A percentile compares a stretch with the other conserved stretches of the same genome.
Evolutionary conservation across 768 basidiomycete genomes (phyloP).

Genomic region (Hygrocybe coccinea): DNA sequence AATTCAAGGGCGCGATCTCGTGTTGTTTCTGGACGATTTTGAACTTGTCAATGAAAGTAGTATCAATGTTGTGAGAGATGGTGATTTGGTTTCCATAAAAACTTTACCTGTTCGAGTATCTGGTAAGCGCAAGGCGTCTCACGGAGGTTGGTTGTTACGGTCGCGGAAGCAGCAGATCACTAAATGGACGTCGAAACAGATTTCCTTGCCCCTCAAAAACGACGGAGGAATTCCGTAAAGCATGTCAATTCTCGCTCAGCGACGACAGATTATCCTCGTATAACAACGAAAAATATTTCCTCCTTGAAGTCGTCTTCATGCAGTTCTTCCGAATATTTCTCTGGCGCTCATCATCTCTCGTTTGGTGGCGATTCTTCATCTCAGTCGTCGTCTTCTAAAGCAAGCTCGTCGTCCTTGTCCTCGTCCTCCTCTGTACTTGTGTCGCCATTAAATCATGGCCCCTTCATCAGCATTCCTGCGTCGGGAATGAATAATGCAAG

Average conservation of each 20-base stretch:
- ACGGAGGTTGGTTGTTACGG: constrained; percentile 6
- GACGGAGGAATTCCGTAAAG: no score
- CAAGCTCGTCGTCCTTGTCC: constrained; percentile 8
- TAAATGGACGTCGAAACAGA: no score
- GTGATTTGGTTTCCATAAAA: constrained; percentile 42
- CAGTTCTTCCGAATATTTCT: not conserved
- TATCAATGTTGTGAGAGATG: constrained; percentile 42
- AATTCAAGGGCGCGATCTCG: constrained; percentile 20
- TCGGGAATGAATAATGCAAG: not conserved
- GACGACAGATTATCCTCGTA: no score
- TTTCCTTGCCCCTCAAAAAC: no score
- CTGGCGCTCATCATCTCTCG: not conserved
- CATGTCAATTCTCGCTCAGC: no score
- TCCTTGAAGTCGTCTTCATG: not conserved
- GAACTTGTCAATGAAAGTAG: constrained; percentile 41
- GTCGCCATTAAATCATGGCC: not conserved
- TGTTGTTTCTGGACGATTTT: constrained; percentile 43
- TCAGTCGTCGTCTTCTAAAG: not conserved
- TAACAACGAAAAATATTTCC: not conserved
- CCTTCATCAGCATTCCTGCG: not conserved
- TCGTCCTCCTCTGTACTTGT: constrained; percentile 2
- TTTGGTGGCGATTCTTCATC: constrained; percentile 2
- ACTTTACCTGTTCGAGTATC: not conserved
- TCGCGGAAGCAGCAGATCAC: no score
- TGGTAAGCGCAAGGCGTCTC: no score